Conservation (phyloP, 192 early-diverging fungal species). For the Backusella tarrabulga region DNA sequence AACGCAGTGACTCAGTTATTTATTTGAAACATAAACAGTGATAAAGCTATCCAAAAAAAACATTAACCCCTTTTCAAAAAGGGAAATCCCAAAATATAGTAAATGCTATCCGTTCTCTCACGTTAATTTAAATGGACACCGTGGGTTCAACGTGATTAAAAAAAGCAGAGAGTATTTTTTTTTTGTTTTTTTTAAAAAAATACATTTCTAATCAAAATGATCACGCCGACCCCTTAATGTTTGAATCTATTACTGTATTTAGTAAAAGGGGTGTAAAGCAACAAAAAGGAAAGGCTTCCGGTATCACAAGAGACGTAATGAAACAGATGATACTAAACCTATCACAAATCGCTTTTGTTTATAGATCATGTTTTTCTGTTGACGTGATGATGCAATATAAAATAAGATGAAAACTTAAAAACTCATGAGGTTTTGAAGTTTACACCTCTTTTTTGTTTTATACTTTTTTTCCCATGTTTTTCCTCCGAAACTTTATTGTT, state of each 20-base stretch:
- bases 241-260: not conserved
- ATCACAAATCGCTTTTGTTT: not conserved
- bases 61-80: not conserved
- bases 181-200: not conserved
- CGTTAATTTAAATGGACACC: not conserved
- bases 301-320: not conserved
- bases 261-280: not conserved
- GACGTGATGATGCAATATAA: conserved; percentile 5
- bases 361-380: not conserved
- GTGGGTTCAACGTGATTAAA: not conserved
- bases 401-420: not conserved
- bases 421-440: not conserved
- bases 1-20: not conserved
- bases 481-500: not conserved
- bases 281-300: not conserved
- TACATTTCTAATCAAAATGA: not conserved
- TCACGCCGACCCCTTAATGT: conserved; percentile 4
- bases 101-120: not conserved
- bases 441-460: not conserved
- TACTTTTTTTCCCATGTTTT: not conserved
- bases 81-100: not conserved
- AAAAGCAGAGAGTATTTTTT: not conserved
- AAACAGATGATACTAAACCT: not conserved
- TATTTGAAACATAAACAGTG: conserved; percentile 3
- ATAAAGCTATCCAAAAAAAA: not conserved